phyloP scores from a whole-genome alignment of 1,284 basidiomycete species.

The Rhodotorula sp. region DNA sequence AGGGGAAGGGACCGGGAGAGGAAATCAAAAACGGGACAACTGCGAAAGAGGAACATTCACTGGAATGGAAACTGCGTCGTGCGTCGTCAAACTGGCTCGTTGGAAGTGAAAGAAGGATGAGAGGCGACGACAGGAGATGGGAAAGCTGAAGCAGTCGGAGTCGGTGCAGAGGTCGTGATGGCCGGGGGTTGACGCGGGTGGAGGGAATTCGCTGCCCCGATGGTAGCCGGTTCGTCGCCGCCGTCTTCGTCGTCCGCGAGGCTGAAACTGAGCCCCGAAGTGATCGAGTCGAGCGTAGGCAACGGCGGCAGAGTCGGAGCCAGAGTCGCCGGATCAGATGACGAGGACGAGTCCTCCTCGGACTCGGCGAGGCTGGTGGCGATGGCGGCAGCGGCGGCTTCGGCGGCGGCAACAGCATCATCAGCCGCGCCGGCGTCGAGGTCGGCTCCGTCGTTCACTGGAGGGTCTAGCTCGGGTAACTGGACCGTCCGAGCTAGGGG shows the following conservation, averaged over 20 bases:
- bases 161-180: slow-evolving; percentile 14
- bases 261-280: too few species aligned
- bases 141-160: slow-evolving; percentile 8
- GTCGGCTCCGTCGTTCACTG: not conserved
- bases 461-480: not conserved
- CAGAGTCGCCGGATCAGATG: too few species aligned
- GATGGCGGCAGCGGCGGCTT: not conserved
- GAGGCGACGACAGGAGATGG: not conserved
- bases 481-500: slow-evolving; percentile 8
- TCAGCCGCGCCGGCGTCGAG: not conserved
- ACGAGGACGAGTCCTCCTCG: too few species aligned
- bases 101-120: not conserved
- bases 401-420: not conserved
- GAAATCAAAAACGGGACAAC: too few species aligned
- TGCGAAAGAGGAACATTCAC: too few species aligned
- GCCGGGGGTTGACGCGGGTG: not conserved
- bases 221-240: not conserved
- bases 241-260: not conserved
- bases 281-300: too few species aligned
- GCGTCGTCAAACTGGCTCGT: too few species aligned
- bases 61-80: not conserved
- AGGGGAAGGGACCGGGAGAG: too few species aligned
- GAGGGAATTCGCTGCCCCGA: too few species aligned
- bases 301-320: too few species aligned
- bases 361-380: too few species aligned